Evolutionary conservation across 1,284 basidiomycete genomes (phyloP).

Genomic region (Cryptococcus hybrid): DNA sequence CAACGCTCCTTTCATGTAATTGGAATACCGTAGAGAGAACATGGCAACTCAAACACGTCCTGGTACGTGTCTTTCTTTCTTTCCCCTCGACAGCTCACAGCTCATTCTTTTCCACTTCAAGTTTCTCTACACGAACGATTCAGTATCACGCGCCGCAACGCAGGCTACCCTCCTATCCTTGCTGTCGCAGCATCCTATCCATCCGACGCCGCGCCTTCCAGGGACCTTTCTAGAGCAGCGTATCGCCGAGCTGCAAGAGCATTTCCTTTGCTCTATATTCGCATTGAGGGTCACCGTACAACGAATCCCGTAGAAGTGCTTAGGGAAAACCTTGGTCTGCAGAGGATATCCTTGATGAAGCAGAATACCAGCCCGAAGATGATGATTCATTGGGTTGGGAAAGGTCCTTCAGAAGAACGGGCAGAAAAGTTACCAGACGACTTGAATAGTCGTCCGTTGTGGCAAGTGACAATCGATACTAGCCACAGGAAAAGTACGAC

Average conservation of each 20-base stretch:
- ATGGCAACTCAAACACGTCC: constrained; percentile 23
- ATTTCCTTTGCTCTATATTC: constrained; percentile 26
- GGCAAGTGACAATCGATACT: constrained; percentile 11
- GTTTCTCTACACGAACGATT: constrained; percentile 35
- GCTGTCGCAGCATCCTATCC: constrained; percentile 26
- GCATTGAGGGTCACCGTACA: constrained; percentile 13
- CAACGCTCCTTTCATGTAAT: too few relatives aligned
- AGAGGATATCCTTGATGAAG: constrained; percentile 11
- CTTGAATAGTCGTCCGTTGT: constrained; percentile 6
- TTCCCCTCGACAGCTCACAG: neutral
- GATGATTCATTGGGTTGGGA: constrained; percentile 51
- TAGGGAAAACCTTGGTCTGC: constrained; percentile 11
- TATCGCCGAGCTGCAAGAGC: constrained; percentile 27
- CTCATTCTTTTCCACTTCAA: constrained; percentile 13
- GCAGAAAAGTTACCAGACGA: neutral
- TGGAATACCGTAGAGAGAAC: too few relatives aligned
- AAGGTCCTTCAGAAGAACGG: neutral
- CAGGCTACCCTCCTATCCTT: constrained; percentile 23
- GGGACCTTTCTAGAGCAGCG: constrained; percentile 15
- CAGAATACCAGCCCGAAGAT: constrained; percentile 60
- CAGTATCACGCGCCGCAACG: constrained; percentile 28
- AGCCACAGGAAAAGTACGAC: neutral
- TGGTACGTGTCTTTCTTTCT: neutral
- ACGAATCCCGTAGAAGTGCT: constrained; percentile 10
- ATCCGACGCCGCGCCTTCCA: constrained; percentile 16